Evolutionary conservation across 2,329 filamentous ascomycete species (phyloP).

Genomic region (Leptosphaerulina australis): DNA sequence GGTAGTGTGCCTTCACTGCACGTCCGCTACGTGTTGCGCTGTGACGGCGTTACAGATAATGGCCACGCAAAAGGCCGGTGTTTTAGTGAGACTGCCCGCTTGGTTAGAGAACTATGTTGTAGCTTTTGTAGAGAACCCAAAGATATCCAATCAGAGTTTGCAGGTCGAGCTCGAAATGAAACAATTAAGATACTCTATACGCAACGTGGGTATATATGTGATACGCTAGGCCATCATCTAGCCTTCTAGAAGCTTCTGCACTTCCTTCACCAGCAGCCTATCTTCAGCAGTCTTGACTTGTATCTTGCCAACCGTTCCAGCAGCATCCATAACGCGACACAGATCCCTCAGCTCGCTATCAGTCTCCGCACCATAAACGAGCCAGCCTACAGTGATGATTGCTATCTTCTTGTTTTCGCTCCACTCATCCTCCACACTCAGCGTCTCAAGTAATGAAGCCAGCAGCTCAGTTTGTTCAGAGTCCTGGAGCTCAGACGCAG

Average conservation of each 20-base stretch:
- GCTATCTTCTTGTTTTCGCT: constrained; percentile 77
- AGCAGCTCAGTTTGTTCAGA: constrained; percentile 79
- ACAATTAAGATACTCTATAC: too few species aligned
- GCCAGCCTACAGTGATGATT: constrained; percentile 74
- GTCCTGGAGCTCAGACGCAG: constrained; percentile 60
- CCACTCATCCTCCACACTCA: constrained; percentile 57
- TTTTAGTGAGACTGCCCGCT: too few species aligned
- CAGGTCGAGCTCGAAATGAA: too few species aligned
- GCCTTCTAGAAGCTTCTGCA: constrained; percentile 40
- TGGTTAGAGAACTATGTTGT: too few species aligned
- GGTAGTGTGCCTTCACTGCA: too few species aligned
- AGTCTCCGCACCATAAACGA: constrained; percentile 72
- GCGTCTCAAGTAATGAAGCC: constrained; percentile 79
- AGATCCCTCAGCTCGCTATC: constrained; percentile 81
- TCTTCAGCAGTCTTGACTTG: constrained; percentile 35
- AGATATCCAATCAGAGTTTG: too few species aligned
- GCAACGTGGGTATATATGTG: constrained; percentile 14
- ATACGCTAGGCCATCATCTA: constrained; percentile 11
- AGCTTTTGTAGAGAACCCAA: too few species aligned
- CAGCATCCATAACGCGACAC: constrained; percentile 77
- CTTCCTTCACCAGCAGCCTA: constrained; percentile 44
- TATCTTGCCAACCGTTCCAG: constrained; percentile 60
- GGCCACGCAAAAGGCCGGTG: too few species aligned
- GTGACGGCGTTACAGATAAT: too few species aligned
- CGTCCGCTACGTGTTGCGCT: too few species aligned